Conservation (phyloP, 1,284 basidiomycete genomes). For the Pseudozyma pruni region DNA sequence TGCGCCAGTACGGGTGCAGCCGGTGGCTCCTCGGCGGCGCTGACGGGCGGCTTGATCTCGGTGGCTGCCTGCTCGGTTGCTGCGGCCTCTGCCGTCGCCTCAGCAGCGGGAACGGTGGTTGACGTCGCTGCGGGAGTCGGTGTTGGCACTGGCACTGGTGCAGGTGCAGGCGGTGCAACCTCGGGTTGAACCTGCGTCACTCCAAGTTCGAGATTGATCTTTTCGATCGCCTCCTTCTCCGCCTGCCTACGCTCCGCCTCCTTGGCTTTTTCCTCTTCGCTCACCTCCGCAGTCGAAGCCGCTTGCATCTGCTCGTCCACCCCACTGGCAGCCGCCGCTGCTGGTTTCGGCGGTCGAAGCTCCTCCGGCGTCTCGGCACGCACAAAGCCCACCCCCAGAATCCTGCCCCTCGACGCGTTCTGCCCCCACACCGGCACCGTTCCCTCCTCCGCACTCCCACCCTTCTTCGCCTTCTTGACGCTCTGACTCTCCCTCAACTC, state of each 20-base stretch:
- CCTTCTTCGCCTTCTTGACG: background rate
- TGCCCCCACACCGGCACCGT: constrained; percentile 32
- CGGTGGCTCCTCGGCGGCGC: constrained; percentile 5
- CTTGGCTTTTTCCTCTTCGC: constrained; percentile 5
- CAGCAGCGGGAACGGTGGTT: background rate
- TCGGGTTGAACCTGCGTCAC: constrained; percentile 8
- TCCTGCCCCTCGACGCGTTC: constrained; percentile 43
- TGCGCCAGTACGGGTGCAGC: constrained; percentile 22
- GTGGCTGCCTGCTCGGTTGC: background rate
- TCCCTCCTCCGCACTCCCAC: constrained; percentile 5
- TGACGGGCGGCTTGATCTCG: constrained; percentile 3
- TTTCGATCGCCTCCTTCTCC: constrained; percentile 36
- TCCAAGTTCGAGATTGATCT: constrained; percentile 35
- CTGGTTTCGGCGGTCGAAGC: constrained; percentile 26
- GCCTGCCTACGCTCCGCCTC: constrained; percentile 23
- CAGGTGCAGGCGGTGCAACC: constrained; percentile 6
- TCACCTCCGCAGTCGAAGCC: background rate
- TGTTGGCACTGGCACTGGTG: constrained; percentile 6
- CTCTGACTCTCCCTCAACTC: constrained; percentile 12
- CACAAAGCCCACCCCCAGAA: constrained; percentile 58
- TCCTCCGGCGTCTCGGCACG: constrained; percentile 50
- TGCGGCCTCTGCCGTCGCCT: background rate
- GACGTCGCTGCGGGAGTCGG: background rate
- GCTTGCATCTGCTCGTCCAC: constrained; percentile 14
- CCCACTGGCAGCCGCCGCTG: background rate